A percentile compares a stretch with the other conserved stretches of the same genome.
These are phyloP conservation scores for Lasiodiplodia citricola DNA, from an alignment of 2,329 filamentous ascomycete species.

Conservation along the genomic window DNA sequence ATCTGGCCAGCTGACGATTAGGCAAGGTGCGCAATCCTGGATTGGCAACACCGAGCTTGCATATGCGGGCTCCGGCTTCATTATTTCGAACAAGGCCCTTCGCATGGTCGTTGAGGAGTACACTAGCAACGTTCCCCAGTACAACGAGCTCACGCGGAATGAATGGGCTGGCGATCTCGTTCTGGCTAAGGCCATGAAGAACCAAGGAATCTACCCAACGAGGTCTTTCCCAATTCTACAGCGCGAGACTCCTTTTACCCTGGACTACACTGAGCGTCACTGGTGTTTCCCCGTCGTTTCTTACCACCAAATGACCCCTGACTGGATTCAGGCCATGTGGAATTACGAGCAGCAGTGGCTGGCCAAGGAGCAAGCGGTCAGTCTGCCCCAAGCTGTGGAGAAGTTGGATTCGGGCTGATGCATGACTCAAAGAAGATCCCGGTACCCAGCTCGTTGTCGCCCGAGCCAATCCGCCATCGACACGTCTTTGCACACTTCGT, in stretches of 20 bases:
- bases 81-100: conserved; percentile 50
- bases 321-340: conserved; percentile 46
- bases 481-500: conserved; percentile 43
- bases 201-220: conserved; percentile 42
- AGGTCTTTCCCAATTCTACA: conserved; percentile 53
- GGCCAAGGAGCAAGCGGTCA: not conserved
- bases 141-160: conserved; percentile 44
- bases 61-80: conserved; percentile 53
- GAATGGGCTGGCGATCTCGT: conserved; percentile 49
- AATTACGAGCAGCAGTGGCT: conserved; percentile 47
- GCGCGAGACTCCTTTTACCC: conserved; percentile 49
- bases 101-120: conserved; percentile 41
- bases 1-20: not conserved
- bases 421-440: too few relatives aligned
- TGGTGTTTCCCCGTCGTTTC: conserved; percentile 53
- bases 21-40: conserved; percentile 42
- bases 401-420: too few relatives aligned
- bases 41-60: conserved; percentile 52
- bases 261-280: conserved; percentile 43
- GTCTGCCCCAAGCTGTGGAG: not conserved
- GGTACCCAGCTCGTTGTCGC: not conserved
- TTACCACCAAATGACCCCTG: conserved; percentile 46
- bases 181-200: conserved; percentile 44
- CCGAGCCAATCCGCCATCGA: conserved; percentile 40
- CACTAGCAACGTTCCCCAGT: conserved; percentile 30